phyloP scores from a whole-genome alignment of 2,329 filamentous ascomycete species.

The Exophiala sp. region DNA sequence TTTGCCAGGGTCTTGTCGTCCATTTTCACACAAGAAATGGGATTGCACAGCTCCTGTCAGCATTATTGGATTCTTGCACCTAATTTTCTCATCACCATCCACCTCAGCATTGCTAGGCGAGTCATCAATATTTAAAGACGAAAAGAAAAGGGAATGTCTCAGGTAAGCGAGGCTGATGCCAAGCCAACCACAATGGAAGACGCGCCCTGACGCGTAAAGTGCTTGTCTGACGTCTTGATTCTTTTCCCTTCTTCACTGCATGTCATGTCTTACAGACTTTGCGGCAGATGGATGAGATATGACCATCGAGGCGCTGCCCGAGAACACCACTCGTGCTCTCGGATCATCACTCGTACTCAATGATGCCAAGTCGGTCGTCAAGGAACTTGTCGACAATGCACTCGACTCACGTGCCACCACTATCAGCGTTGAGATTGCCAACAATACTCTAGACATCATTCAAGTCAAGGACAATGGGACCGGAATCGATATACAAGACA shows the following conservation, averaged over 20 bases:
- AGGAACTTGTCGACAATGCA: slow-evolving; percentile 66
- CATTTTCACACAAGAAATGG: not conserved
- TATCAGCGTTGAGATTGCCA: slow-evolving; percentile 56
- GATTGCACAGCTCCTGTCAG: too few relatives aligned
- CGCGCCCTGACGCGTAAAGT: slow-evolving; percentile 2
- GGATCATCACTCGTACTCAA: slow-evolving; percentile 57
- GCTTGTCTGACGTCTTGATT: not conserved
- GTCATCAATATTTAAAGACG: too few relatives aligned
- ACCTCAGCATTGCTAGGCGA: too few relatives aligned
- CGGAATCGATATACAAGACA: slow-evolving; percentile 57
- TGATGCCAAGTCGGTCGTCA: slow-evolving; percentile 56
- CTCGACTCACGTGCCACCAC: slow-evolving; percentile 60
- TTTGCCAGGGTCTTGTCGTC: slow-evolving; percentile 12
- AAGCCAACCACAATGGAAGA: not conserved
- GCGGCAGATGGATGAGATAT: slow-evolving; percentile 32
- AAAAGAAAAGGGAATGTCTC: too few relatives aligned
- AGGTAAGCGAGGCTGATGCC: not conserved
- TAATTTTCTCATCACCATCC: too few relatives aligned
- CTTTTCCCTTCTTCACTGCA: not conserved
- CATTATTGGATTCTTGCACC: too few relatives aligned
- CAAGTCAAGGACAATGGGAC: slow-evolving; percentile 63
- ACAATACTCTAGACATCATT: slow-evolving; percentile 59
- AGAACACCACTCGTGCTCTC: slow-evolving; percentile 48
- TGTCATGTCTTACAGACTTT: not conserved
- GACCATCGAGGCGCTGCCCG: slow-evolving; percentile 46